A percentile compares a stretch with the other conserved stretches of the same genome.
Conservation (phyloP, 306 rosid species). For the Arachis stenosperma region DNA sequence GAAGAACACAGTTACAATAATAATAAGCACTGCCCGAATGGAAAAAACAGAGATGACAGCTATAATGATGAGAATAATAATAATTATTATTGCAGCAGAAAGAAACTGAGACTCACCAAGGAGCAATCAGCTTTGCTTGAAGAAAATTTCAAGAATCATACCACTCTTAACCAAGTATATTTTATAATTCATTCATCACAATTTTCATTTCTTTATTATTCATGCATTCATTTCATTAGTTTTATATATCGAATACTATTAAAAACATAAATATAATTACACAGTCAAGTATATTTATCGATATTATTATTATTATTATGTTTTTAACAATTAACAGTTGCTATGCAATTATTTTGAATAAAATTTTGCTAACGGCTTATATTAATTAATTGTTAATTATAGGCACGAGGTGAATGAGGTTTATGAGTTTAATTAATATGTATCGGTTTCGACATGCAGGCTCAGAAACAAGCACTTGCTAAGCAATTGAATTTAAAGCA, state of each 20-base stretch:
- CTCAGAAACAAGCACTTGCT: slow-evolving; percentile 70
- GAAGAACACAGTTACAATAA: background rate
- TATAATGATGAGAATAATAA: slow-evolving; percentile 7
- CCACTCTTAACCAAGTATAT: slow-evolving; percentile 60
- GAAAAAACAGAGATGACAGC: slow-evolving; percentile 26
- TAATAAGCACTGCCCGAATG: background rate
- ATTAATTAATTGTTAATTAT: background rate
- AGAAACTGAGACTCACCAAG: slow-evolving; percentile 77
- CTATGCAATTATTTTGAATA: background rate
- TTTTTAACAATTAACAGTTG: background rate
- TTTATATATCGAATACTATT: no score
- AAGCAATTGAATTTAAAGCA: slow-evolving; percentile 64
- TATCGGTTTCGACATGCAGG: slow-evolving; percentile 50
- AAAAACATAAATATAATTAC: no score
- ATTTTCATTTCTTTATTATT: no score
- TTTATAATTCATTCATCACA: no score
- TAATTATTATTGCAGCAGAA: slow-evolving; percentile 34
- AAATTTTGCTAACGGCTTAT: slow-evolving; percentile 1
- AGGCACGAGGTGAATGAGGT: background rate
- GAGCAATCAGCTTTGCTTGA: slow-evolving; percentile 72
- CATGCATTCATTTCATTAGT: no score
- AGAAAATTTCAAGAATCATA: slow-evolving; percentile 64
- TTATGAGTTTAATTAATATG: background rate
- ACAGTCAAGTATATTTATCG: no score
- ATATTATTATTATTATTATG: no score